Percentiles rank a stretch among this genome's conserved stretches.
Conservation (phyloP, 192 early-diverging fungal species). For the Piromyces finnis region DNA sequence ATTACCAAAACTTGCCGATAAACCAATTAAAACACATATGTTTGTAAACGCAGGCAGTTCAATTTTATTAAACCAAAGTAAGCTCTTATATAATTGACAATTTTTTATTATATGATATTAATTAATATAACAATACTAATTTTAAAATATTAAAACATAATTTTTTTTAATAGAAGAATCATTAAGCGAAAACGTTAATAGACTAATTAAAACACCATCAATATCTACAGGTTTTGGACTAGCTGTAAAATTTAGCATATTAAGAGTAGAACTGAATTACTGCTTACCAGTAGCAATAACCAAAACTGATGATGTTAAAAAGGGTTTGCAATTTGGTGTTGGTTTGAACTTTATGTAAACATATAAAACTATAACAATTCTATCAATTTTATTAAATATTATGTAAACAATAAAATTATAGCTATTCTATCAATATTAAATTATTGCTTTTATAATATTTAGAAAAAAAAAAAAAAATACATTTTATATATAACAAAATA, state of each 20-base stretch:
- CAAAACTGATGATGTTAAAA: constrained; percentile 23
- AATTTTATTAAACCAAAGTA: constrained; percentile 24
- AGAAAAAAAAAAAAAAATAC: no score
- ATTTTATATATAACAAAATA: no score
- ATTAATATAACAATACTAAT: no score
- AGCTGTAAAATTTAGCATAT: constrained; percentile 64
- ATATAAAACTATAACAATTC: background rate
- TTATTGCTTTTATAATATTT: no score
- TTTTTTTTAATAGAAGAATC: constrained; percentile 10
- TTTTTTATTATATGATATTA: no score
- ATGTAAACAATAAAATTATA: no score
- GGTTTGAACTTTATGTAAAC: constrained; percentile 62
- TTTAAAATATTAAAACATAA: no score
- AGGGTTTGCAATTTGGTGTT: constrained; percentile 71
- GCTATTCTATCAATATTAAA: no score
- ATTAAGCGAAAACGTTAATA: constrained; percentile 16
- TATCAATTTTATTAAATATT: no score
- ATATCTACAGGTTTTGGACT: constrained; percentile 67
- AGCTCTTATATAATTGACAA: no score
- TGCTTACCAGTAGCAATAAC: constrained; percentile 54
- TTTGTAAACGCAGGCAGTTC: constrained; percentile 78
- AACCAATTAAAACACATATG: constrained; percentile 59
- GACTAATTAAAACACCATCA: constrained; percentile 29
- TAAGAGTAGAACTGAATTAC: constrained; percentile 80
- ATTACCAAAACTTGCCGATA: constrained; percentile 42